Evolutionary conservation across 495 filamentous ascomycete genomes (phyloP), one percentile per base, ranked within the genome.

Genomic region (Cryomyces minteri): DNA sequence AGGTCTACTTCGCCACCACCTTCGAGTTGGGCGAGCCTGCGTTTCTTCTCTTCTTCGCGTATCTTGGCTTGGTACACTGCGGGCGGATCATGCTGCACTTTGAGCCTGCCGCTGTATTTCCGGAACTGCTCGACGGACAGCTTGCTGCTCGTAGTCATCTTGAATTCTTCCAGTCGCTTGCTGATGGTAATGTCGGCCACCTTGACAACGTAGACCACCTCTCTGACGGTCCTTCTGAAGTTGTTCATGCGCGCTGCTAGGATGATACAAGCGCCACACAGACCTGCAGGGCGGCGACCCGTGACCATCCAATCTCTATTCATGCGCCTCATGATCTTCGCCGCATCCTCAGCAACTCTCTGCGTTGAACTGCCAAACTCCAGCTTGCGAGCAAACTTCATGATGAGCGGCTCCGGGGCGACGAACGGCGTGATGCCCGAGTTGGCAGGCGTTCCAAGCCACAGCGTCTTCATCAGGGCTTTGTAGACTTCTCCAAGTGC

Each of bases 211-310:
- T 93, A 95, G 31, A 96, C 90, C 8, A 96, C 80, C 63, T 98
- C 90, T 29, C 85, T 72, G 5, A 92, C 75, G 0, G 84, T 90
- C 14, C 90, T 80, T 34, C 88, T 79, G 59, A 88, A 96, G 60
- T 95, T 95, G 67, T 94, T 92, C 77, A 94, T 94, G 32, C 92
- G 81, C 7, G 90, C 86, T 18, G 90, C 92, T 51, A 98, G 76
- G 51, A 98, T 84, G 46, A 98, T 71, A 48, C 86, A 87, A 7
- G 90, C 92, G 48, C 90, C 92, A 62, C 86, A 94, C 39, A 96
- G 76, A 55, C 92, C 90, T 29, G 90, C 85, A 39, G 92, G 92
- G 38, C 87, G 76, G 55, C 90, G 84, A 53, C 90, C 90, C 41
- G 80, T 79, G 6, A 83, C 79, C 74, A 98, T 95, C 84, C 88